Evolutionary conservation across 257 asterid species (phyloP), one percentile per base, ranked within the genome.

Genomic region (Anisodus acutangulus): DNA sequence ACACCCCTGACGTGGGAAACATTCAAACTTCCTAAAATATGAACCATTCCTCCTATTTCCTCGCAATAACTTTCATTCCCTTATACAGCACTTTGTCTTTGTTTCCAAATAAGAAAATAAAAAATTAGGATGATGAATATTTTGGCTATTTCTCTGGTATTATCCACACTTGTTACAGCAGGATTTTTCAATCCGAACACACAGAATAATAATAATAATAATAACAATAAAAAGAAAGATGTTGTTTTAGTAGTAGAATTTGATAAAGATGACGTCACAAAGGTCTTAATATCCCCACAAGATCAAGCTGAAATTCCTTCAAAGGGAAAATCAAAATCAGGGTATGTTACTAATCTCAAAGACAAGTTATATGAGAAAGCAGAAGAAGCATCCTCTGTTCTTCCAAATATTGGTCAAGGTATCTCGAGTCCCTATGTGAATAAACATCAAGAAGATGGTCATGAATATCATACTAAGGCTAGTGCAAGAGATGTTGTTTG

Each of bases 191-290:
- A 78, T 62, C 89, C 88, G n/a, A 55, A 17, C 22, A 62, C 85
- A 83, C 26, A 22, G 26, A 22, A 22, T 22, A 22, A 22, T 22
- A 22, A 22, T 22, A 22, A 22, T 22, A 81, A 43, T 26, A 67
- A 59, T 8, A 22, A 35, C 3, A 74, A 78, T 13, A 67, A 64
- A 4, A 63, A 69, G 6, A 76, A 84, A 16, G 86, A 85, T 15
- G 80, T 85, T 17, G 80, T 86, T 9, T 84, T 88, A 2, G 91
- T 91, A 6, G 95, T 89, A 66, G 89, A 90, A 54, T 90, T 68
- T 37, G 86, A 85, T 26, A 78, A 85, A 55, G 83, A 86, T 43
- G 80, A 82, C 55, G 88, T 81, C 0, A 83, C 90, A 2, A 83
- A 81, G 31, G 87, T 88, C 60, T 47, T 49, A 7, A 86, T 88